Base-by-base conservation (phyloP, 108 stramenopile species). In the Nitzschia sp. region DNA sequence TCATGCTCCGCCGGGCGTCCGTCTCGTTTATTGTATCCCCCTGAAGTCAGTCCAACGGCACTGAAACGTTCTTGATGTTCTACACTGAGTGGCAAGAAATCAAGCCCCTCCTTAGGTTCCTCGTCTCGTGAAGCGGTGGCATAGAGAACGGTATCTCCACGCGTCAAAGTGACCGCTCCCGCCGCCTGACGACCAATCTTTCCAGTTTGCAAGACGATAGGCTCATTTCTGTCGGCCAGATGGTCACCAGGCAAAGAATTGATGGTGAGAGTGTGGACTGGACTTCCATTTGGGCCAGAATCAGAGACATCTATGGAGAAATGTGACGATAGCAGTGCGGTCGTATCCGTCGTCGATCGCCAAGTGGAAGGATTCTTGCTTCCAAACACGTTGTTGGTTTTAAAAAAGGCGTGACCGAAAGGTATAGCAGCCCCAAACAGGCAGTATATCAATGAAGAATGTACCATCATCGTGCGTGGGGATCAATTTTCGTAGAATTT, bases 1-100 rank as follows among this genome's bases (percentile, higher is more conserved):
- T 98, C 96, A 52, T 82, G 80, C 58, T 97, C 98, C 8, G 86
- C 78, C 31, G 91, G 94, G 22, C 89, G 75, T 33, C 95, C 95
- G 55, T 98, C 97, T 15, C 96, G 80, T 63, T 93, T 91, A 75
- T 92, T 95, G 68, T 86, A 96, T 23, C 68, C 58, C 21, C 91
- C 90, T 44, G 86, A 85, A 2, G 96, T 98, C 71, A 82, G 62
- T 2, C 97, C 97, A 9, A 90, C 93, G 28, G 87, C 72, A 58
- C 77, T 85, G 58, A 95, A 93, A 21, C 95, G 83, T 69, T 97
- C 96, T 69, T 95, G 92, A 78, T 98, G 91, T 28, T 97, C 98
- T 15, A 99, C 95, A 9, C 81, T 74, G 5, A 99, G 71, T 1
- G 98, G 98, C 28, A 93, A 57, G 81, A 99, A 98, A 79, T 91